Percentiles rank a stretch among this genome's conserved stretches.
phyloP scores from a whole-genome alignment of 2,329 filamentous ascomycete species.

The Tolypocladium pustulatum region DNA sequence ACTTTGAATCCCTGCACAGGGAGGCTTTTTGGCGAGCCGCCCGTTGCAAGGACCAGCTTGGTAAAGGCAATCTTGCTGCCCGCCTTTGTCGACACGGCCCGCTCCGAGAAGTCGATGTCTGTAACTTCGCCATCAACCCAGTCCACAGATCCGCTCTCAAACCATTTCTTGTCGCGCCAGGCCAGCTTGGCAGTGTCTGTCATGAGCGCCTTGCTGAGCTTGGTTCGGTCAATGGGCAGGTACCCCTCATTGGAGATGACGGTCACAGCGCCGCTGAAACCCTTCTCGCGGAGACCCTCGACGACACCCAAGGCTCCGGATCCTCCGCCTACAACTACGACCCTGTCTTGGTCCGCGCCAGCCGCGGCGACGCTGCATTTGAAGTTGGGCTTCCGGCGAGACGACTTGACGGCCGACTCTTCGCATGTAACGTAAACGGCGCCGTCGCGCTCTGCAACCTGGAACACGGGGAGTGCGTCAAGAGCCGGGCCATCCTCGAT shows the following conservation, averaged over 20 bases:
- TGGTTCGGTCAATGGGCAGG: slow-evolving; percentile 83
- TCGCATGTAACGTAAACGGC: slow-evolving; percentile 77
- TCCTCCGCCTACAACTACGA: slow-evolving; percentile 83
- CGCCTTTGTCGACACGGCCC: slow-evolving; percentile 63
- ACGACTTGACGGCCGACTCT: slow-evolving; percentile 66
- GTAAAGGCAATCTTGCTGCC: slow-evolving; percentile 67
- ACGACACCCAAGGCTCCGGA: slow-evolving; percentile 73
- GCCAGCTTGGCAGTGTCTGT: slow-evolving; percentile 70
- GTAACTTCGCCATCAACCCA: slow-evolving; percentile 55
- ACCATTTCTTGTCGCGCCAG: slow-evolving; percentile 69
- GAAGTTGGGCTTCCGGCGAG: slow-evolving; percentile 62
- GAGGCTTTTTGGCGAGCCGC: slow-evolving; percentile 64
- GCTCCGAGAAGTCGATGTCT: slow-evolving; percentile 63
- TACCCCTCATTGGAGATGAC: slow-evolving; percentile 78
- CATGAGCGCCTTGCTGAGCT: slow-evolving; percentile 88
- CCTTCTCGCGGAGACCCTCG: slow-evolving; percentile 72
- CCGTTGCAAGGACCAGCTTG: slow-evolving; percentile 85
- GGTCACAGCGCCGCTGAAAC: slow-evolving; percentile 71
- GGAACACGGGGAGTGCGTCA: slow-evolving; percentile 75
- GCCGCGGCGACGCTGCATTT: slow-evolving; percentile 49
- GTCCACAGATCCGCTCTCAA: slow-evolving; percentile 49
- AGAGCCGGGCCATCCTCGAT: slow-evolving; percentile 91
- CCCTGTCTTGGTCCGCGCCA: slow-evolving; percentile 45
- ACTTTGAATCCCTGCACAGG: slow-evolving; percentile 80
- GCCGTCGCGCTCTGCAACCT: slow-evolving; percentile 69